Conservation (phyloP, 352 stramenopile genomes). For the Phytophthora sp. region DNA sequence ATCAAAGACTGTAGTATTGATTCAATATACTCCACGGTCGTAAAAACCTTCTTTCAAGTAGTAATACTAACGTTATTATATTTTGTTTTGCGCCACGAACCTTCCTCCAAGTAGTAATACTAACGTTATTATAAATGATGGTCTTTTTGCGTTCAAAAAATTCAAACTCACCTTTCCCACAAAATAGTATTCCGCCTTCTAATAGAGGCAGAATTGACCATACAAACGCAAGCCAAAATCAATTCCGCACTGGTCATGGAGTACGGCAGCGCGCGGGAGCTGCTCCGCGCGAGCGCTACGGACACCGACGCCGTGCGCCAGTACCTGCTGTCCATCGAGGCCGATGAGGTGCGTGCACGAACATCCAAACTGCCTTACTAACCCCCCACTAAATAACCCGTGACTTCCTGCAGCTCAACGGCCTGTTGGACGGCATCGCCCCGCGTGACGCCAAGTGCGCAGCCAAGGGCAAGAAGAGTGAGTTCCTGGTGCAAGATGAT, state of each 20-base stretch:
- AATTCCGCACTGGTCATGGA: constrained; percentile 21
- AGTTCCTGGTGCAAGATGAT: constrained; percentile 45
- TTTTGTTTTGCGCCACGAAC: background rate
- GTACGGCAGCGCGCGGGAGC: constrained; percentile 52
- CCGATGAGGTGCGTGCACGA: constrained; percentile 51
- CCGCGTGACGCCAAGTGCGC: constrained; percentile 40
- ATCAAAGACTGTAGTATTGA: too few relatives aligned
- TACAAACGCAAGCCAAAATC: constrained; percentile 7
- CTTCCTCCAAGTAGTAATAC: too few relatives aligned
- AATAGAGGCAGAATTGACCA: too few relatives aligned
- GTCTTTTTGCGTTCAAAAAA: background rate
- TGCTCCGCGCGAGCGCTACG: constrained; percentile 66
- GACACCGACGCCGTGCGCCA: constrained; percentile 67
- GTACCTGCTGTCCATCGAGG: constrained; percentile 65
- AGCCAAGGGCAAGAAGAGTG: constrained; percentile 33
- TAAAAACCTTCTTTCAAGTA: too few relatives aligned
- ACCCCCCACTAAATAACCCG: too few relatives aligned
- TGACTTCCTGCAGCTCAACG: constrained; percentile 48
- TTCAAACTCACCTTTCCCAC: background rate
- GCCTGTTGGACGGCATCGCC: constrained; percentile 62
- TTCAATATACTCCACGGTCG: background rate
- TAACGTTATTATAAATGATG: too few relatives aligned
- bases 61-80: too few relatives aligned
- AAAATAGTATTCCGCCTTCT: constrained; percentile 3
- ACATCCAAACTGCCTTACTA: background rate